These are phyloP conservation scores for Candida glaebosa DNA, from an alignment of 805 yeast species.

Conservation along the genomic window DNA sequence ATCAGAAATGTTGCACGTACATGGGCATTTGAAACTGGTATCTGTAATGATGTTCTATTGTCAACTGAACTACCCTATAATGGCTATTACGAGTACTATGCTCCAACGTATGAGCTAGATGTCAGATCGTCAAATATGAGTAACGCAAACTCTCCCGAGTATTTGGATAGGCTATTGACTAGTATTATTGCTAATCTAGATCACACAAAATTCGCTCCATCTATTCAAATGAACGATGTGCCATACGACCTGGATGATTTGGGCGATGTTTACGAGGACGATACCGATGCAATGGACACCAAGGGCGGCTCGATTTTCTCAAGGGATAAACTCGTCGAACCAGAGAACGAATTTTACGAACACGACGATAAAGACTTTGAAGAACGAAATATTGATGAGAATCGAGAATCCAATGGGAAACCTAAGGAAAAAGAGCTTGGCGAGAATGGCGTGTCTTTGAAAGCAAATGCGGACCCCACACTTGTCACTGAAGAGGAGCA, in stretches of 20 bases:
- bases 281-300: constrained; percentile 73
- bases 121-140: constrained; percentile 96
- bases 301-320: constrained; percentile 88
- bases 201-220: constrained; percentile 91
- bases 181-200: constrained; percentile 77
- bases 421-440: not conserved
- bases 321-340: constrained; percentile 68
- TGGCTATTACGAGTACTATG: constrained; percentile 95
- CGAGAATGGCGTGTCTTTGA: not conserved
- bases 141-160: constrained; percentile 92
- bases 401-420: not conserved
- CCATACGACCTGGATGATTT: constrained; percentile 82
- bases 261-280: constrained; percentile 80
- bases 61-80: constrained; percentile 83
- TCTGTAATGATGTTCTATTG: constrained; percentile 74
- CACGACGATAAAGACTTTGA: constrained; percentile 49
- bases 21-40: constrained; percentile 93
- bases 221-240: constrained; percentile 86
- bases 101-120: constrained; percentile 93
- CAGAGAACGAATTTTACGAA: constrained; percentile 76
- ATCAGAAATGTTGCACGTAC: constrained; percentile 94
- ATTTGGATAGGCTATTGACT: constrained; percentile 75
- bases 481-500: constrained; percentile 1
- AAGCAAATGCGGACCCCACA: not conserved
- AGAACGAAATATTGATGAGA: constrained; percentile 16